Base-by-base conservation (phyloP, 176 grass and related monocot species). In the Calamus simplicifolius region DNA sequence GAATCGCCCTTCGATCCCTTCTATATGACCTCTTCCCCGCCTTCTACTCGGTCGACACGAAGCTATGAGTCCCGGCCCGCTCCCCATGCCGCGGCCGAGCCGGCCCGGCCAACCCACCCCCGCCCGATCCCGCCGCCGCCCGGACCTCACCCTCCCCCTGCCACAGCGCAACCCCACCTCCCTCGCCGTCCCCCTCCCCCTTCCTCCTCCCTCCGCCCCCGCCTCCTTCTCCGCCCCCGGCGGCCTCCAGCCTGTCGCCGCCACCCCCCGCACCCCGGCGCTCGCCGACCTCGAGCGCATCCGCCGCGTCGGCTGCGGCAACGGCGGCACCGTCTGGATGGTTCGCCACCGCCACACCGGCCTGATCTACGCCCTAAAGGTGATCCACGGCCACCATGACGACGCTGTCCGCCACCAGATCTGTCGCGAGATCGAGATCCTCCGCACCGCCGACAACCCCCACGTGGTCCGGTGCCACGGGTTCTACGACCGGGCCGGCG, bases 281-380 rank as follows among this genome's bases (percentile, higher is more conserved):
- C 25, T 10, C 35, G 8, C 35, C 35, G 35, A 43, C 10, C 71
- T 87, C 18, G 84, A 82, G 1, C 51, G 27, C 56, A 29, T 87
- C 7, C 28, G 52, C 13, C 57, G 77, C 48, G 71, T 87, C 18
- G 84, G 79, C 2, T 54, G 70, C 19, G 84, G 83, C 3, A 87
- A 66, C 74, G 79, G 84, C 0, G 84, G 79, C 6, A 77, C 79
- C 4, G 79, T 87, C 21, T 71, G 77, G 74, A 78, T 82, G 70
- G 79, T 78, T 5, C 13, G 26, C 5, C 79, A 87, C 70, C 79
- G 75, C 23, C 60, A 61, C 16, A 71, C 79, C 23, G 17, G 29
- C 17, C 56, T 51, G 21, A 43, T 70, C 28, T 87, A 81, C 70
- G 79, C 79, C 27, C 84, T 82, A 48, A 87, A 87, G 66, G 70